These are phyloP conservation scores for Phytophthora pistaciae DNA, from an alignment of 352 stramenopile genomes.

Conservation along the genomic window DNA sequence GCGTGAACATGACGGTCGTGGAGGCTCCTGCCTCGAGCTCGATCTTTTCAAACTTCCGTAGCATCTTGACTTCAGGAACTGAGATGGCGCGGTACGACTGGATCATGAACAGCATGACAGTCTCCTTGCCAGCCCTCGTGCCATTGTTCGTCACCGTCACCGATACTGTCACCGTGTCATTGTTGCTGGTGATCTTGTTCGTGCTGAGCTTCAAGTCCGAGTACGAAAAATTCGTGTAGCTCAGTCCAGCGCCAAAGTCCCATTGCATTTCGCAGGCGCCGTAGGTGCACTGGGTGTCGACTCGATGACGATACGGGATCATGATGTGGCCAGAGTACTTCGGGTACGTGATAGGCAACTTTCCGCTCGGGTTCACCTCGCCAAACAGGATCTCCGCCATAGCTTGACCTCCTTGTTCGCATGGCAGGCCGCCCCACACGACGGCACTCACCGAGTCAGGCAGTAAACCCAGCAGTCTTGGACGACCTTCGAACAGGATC, in stretches of 20 bases:
- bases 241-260: conserved; percentile 70
- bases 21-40: conserved; percentile 44
- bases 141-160: conserved; percentile 79
- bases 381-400: conserved; percentile 87
- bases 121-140: conserved; percentile 65
- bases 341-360: conserved; percentile 84
- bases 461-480: conserved; percentile 51
- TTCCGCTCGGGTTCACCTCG: conserved; percentile 78
- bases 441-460: conserved; percentile 80
- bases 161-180: conserved; percentile 39
- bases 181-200: conserved; percentile 34
- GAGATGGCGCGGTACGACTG: conserved; percentile 66
- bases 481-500: conserved; percentile 75
- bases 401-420: conserved; percentile 82
- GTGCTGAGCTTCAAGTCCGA: conserved; percentile 44
- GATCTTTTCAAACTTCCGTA: conserved; percentile 85
- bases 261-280: conserved; percentile 67
- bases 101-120: conserved; percentile 79
- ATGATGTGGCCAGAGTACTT: conserved; percentile 63
- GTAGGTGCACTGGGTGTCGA: conserved; percentile 54
- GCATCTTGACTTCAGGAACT: conserved; percentile 80
- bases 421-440: conserved; percentile 73
- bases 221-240: conserved; percentile 77
- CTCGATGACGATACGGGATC: conserved; percentile 78
- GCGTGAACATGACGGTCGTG: conserved; percentile 41